Conservation (phyloP, 108 stramenopile species). For the Cyclotella baltica region DNA sequence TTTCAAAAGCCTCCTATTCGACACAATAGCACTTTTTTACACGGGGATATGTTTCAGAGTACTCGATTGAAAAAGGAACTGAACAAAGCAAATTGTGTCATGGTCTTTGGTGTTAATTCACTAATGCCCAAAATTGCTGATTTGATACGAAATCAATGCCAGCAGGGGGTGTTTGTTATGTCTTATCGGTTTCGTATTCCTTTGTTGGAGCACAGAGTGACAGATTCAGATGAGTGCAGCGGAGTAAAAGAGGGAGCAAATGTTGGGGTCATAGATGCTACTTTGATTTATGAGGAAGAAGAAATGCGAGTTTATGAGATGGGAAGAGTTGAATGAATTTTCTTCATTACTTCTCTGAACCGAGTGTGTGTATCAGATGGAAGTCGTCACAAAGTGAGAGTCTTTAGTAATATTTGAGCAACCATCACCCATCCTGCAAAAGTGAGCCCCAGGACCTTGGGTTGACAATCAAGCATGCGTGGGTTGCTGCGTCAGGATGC, state of each 20-base stretch:
- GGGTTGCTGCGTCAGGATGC: too few relatives aligned
- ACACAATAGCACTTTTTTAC: conserved; percentile 45
- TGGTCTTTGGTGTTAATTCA: conserved; percentile 83
- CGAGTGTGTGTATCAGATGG: too few relatives aligned
- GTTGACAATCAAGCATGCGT: too few relatives aligned
- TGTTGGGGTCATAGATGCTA: conserved; percentile 46
- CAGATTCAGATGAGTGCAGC: background rate
- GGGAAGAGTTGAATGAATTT: too few relatives aligned
- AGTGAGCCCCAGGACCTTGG: too few relatives aligned
- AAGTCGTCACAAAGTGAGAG: too few relatives aligned
- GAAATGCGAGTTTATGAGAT: conserved; percentile 78
- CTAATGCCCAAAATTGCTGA: conserved; percentile 68
- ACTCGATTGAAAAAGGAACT: background rate
- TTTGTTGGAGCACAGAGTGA: conserved; percentile 15
- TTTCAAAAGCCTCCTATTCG: conserved; percentile 41
- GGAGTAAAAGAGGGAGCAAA: background rate
- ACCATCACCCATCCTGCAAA: too few relatives aligned
- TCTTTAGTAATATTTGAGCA: too few relatives aligned
- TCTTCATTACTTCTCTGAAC: too few relatives aligned
- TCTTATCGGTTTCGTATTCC: conserved; percentile 85
- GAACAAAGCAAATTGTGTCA: conserved; percentile 60
- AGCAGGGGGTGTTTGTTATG: conserved; percentile 63
- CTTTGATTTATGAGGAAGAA: conserved; percentile 75
- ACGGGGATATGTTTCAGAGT: conserved; percentile 58
- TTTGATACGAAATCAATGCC: conserved; percentile 66